Conservation (phyloP, 192 early-diverging fungal genomes). For the Entophlyctis luteolus region DNA sequence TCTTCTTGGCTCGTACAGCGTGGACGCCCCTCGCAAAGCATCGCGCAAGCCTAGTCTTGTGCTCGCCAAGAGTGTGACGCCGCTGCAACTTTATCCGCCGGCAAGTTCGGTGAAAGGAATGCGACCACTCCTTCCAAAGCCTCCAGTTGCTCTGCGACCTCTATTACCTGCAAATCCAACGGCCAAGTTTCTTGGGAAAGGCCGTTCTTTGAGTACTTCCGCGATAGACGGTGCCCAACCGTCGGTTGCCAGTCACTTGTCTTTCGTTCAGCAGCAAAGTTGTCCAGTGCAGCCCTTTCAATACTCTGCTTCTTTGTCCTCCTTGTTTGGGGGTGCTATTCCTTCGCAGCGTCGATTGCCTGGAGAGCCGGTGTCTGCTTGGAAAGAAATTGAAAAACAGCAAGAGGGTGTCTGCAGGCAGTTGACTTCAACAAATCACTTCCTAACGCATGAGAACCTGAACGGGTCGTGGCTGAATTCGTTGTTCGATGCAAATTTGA, state of each 20-base stretch:
- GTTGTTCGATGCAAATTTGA: neutral
- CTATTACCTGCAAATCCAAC: neutral
- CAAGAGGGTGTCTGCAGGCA: neutral
- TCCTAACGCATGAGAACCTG: neutral
- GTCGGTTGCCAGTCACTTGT: neutral
- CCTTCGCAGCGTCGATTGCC: neutral
- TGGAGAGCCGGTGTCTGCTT: neutral
- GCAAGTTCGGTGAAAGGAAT: neutral
- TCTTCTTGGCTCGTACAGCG: neutral
- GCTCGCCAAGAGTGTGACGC: neutral
- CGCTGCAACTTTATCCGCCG: neutral
- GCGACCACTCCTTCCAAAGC: neutral
- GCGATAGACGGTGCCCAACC: neutral
- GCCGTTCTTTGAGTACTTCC: too few relatives aligned
- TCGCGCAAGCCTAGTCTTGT: neutral
- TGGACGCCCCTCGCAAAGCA: neutral
- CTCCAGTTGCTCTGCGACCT: neutral
- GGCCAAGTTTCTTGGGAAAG: too few relatives aligned
- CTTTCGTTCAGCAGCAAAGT: neutral
- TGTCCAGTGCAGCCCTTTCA: neutral
- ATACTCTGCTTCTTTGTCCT: neutral
- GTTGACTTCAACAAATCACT: neutral
- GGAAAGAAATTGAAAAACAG: neutral
- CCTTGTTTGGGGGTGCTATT: neutral
- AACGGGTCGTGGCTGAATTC: neutral